phyloP scores from a whole-genome alignment of 176 grass and related monocot genomes.

The Thinopyrum elongatum region DNA sequence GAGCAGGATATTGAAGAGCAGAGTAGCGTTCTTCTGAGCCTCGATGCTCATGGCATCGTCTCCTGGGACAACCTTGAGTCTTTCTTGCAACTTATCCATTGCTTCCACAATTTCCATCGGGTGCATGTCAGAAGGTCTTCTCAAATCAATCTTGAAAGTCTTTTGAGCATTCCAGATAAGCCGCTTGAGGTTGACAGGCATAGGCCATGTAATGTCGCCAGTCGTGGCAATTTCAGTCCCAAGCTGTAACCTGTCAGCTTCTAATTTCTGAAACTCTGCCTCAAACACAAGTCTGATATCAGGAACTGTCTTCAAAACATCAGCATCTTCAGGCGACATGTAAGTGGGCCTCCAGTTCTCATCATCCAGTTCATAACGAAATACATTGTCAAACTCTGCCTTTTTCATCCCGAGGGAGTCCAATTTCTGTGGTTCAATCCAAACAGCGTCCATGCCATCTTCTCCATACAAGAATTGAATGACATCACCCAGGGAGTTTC shows the following conservation, averaged over 20 bases:
- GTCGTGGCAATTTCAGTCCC: conserved; percentile 88
- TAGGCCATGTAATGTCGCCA: conserved; percentile 78
- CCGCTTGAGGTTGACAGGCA: conserved; percentile 95
- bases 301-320: conserved; percentile 85
- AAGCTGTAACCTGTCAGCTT: conserved; percentile 84
- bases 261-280: conserved; percentile 93
- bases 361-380: conserved; percentile 84
- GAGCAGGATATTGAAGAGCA: conserved; percentile 93
- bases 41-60: conserved; percentile 93
- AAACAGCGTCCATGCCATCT: conserved; percentile 99
- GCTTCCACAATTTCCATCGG: conserved; percentile 99
- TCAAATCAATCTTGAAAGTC: conserved; percentile 95
- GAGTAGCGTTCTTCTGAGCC: conserved; percentile 95
- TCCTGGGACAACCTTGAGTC: conserved; percentile 91
- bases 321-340: conserved; percentile 87
- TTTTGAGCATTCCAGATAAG: conserved; percentile 99
- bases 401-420: conserved; percentile 95
- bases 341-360: conserved; percentile 94
- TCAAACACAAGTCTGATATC: conserved; percentile 97
- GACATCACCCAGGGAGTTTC: conserved; percentile 92
- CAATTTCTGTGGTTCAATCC: conserved; percentile 93
- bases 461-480: conserved; percentile 99
- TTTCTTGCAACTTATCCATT: conserved; percentile 94
- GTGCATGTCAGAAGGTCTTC: conserved; percentile 93
- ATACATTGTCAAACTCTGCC: conserved; percentile 67